Evolutionary conservation across 306 rosid species (phyloP).

Genomic region (Calophaca sinica): DNA sequence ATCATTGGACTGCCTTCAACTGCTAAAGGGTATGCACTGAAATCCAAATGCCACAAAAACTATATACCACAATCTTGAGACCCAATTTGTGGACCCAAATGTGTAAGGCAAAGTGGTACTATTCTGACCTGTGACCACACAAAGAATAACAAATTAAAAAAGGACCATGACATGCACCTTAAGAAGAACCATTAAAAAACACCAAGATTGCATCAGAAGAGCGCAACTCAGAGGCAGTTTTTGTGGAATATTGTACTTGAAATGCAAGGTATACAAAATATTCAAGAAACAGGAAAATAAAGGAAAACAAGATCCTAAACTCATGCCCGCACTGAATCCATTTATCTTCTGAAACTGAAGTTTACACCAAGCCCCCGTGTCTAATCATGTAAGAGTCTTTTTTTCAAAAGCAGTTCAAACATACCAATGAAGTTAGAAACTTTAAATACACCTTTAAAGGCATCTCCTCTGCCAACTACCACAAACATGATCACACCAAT

Average conservation of each 20-base stretch:
- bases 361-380: neutral
- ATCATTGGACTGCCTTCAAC: conserved; percentile 36
- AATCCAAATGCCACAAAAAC: conserved; percentile 27
- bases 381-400: neutral
- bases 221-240: conserved; percentile 6
- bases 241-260: conserved; percentile 2
- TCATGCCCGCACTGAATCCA: neutral
- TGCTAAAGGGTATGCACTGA: conserved; percentile 36
- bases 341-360: neutral
- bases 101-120: conserved; percentile 11
- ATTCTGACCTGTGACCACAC: conserved; percentile 39
- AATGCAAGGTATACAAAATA: neutral
- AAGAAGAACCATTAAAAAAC: conserved; percentile 21
- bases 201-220: conserved; percentile 21
- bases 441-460: conserved; percentile 26
- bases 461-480: conserved; percentile 29
- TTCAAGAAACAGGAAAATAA: neutral
- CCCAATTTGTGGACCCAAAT: conserved; percentile 13
- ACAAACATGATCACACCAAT: conserved; percentile 18
- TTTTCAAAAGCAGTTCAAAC: conserved; percentile 8
- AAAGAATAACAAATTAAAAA: conserved; percentile 32
- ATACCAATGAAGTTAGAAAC: conserved; percentile 16
- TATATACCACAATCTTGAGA: conserved; percentile 14
- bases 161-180: neutral
- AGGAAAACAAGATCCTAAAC: conserved; percentile 18